Conservation (phyloP, 192 early-diverging fungal species). For the Globomyces pollinis-pini region DNA sequence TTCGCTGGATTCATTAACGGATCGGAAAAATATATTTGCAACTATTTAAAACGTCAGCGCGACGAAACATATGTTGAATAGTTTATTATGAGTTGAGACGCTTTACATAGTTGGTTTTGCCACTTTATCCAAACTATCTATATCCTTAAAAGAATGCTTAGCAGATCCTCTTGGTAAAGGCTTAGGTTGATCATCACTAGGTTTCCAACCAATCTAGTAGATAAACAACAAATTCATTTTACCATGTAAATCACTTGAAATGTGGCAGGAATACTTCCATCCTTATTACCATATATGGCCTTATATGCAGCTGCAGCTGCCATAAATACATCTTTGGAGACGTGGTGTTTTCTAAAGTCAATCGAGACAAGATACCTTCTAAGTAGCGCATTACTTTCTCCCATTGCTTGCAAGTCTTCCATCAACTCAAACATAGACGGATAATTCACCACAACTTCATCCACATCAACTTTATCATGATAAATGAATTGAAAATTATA, state of each 20-base stretch:
- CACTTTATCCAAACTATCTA: background rate
- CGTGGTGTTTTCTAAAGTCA: conserved; percentile 15
- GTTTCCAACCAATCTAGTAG: conserved; percentile 89
- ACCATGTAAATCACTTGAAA: conserved; percentile 63
- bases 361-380: conserved; percentile 32
- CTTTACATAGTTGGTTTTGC: background rate
- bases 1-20: background rate
- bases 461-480: conserved; percentile 88
- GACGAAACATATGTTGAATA: background rate
- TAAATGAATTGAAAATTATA: conserved; percentile 12
- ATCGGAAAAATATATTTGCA: background rate
- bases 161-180: conserved; percentile 76
- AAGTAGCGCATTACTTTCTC: conserved; percentile 82
- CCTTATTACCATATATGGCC: conserved; percentile 77
- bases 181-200: conserved; percentile 72
- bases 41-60: too few species aligned
- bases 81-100: background rate
- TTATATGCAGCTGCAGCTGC: conserved; percentile 84
- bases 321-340: conserved; percentile 71
- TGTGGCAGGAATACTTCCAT: conserved; percentile 86
- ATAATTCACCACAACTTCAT: conserved; percentile 84
- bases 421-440: conserved; percentile 88
- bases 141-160: conserved; percentile 63
- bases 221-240: conserved; percentile 1
- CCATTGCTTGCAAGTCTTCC: conserved; percentile 84